phyloP scores from a whole-genome alignment of 805 yeast species.

The Yarrowia alimentaria region DNA sequence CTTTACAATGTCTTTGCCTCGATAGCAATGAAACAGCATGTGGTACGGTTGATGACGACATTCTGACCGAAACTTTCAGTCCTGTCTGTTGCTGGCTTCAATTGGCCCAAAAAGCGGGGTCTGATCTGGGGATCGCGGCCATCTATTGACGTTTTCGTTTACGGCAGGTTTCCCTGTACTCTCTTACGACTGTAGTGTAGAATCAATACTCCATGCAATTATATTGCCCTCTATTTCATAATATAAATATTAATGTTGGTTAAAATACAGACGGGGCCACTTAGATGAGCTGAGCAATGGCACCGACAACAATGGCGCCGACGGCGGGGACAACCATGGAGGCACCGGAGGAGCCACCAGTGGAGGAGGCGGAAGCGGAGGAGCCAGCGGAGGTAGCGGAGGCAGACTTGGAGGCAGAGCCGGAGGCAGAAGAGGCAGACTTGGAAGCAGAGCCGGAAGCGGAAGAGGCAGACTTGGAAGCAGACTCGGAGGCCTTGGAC shows the following conservation, averaged over 20 bases:
- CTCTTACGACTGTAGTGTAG: too few relatives aligned
- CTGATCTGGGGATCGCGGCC: too few relatives aligned
- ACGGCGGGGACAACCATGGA: constrained; percentile 10
- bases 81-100: too few relatives aligned
- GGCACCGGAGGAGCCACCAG: constrained; percentile 3
- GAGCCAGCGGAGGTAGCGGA: constrained; percentile 16
- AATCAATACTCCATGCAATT: too few relatives aligned
- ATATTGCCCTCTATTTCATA: constrained; percentile 15
- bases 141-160: too few relatives aligned
- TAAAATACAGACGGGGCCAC: constrained; percentile 11
- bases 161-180: too few relatives aligned
- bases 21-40: too few relatives aligned
- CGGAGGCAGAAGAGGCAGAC: constrained; percentile 14
- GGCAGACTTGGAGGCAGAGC: constrained; percentile 4
- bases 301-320: constrained; percentile 24
- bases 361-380: constrained; percentile 9
- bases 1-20: too few relatives aligned
- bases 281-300: constrained; percentile 25
- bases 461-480: constrained; percentile 8
- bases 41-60: too few relatives aligned
- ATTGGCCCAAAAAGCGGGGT: too few relatives aligned
- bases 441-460: constrained; percentile 1
- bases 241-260: constrained; percentile 13
- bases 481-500: neutral
- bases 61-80: too few relatives aligned